Conservation (phyloP, 805 yeast species). For the Saturnispora saitoi region DNA sequence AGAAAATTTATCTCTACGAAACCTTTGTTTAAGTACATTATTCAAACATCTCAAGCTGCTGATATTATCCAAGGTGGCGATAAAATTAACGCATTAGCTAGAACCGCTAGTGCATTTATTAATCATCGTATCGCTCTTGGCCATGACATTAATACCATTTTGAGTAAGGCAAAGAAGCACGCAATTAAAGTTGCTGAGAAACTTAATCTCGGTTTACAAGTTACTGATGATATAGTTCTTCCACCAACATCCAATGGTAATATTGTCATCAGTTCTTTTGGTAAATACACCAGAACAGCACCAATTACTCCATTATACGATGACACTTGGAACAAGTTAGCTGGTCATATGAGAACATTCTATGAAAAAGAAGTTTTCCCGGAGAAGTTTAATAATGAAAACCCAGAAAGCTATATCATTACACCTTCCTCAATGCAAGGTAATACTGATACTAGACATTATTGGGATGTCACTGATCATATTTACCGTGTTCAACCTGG, state of each 20-base stretch:
- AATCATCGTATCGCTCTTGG: constrained; percentile 48
- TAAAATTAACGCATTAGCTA: constrained; percentile 71
- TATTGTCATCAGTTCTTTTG: constrained; percentile 15
- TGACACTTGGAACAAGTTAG: constrained; percentile 43
- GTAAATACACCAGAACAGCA: constrained; percentile 20
- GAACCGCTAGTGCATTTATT: constrained; percentile 40
- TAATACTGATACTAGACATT: constrained; percentile 62
- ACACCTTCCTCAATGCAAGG: constrained; percentile 58
- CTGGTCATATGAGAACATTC: constrained; percentile 55
- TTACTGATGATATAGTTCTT: constrained; percentile 26
- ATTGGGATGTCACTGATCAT: constrained; percentile 53
- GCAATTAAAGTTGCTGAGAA: constrained; percentile 26
- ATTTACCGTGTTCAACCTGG: constrained; percentile 56
- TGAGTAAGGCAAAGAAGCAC: constrained; percentile 34
- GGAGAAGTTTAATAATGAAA: constrained; percentile 15
- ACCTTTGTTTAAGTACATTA: constrained; percentile 32
- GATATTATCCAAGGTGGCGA: constrained; percentile 65
- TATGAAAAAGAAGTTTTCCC: constrained; percentile 43
- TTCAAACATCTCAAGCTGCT: constrained; percentile 58
- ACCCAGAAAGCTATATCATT: constrained; percentile 25
- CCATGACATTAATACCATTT: constrained; percentile 30
- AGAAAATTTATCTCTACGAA: constrained; percentile 29
- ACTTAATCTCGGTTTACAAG: constrained; percentile 29
- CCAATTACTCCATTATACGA: constrained; percentile 38
- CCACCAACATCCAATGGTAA: constrained; percentile 19